Percentiles rank a stretch among this genome's conserved stretches.
phyloP scores from a whole-genome alignment of 257 asterid species.

The Petrea volubilis region DNA sequence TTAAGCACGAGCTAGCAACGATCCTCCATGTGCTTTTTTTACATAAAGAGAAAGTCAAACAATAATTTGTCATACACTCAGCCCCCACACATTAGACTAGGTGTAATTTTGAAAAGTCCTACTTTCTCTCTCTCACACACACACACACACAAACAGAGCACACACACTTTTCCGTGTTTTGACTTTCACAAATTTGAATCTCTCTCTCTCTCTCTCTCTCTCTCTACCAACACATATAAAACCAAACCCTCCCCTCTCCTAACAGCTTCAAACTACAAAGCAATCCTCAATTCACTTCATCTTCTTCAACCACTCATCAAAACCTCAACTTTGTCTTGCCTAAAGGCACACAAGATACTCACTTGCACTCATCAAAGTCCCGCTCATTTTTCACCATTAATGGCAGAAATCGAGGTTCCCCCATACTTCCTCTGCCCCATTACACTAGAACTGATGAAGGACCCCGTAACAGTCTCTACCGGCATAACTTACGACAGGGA shows the following conservation, averaged over 20 bases:
- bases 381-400: background rate
- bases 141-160: conserved; percentile 14
- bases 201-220: background rate
- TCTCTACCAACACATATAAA: no score
- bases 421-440: conserved; percentile 71
- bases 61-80: background rate
- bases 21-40: background rate
- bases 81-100: conserved; percentile 12
- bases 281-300: conserved; percentile 17
- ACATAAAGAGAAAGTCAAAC: background rate
- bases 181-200: conserved; percentile 41
- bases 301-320: conserved; percentile 13
- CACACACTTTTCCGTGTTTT: conserved; percentile 44
- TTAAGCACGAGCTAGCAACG: conserved; percentile 1
- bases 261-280: conserved; percentile 27
- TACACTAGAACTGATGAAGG: conserved; percentile 65
- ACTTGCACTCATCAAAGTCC: no score
- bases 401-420: conserved; percentile 61
- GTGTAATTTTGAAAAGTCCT: conserved; percentile 10
- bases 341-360: background rate
- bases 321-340: background rate
- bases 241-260: background rate
- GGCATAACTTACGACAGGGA: conserved; percentile 79
- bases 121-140: conserved; percentile 16
- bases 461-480: conserved; percentile 59